Base-by-base conservation (phyloP, 768 basidiomycete species). In the Leccinellum albellum region DNA sequence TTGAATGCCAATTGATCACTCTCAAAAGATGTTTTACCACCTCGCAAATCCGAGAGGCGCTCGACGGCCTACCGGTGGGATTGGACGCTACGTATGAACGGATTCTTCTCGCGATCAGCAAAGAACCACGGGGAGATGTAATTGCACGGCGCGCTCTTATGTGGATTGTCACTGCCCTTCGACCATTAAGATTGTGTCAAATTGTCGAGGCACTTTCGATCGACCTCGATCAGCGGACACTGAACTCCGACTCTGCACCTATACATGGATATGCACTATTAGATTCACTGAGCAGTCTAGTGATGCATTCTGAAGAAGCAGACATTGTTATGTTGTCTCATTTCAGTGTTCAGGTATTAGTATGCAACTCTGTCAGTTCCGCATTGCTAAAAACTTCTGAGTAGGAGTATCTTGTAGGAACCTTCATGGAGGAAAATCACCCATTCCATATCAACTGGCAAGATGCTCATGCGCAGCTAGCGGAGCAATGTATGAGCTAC, bases 341-440 rank as follows among this genome's bases (percentile, higher is more conserved):
- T 45, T 45, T 45, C 21, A 45, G 44, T 21, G 44, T 45, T 0
- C 23, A 45, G 44, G 21, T 45, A 45, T 12, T 6, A 20, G 0
- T 20, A 20, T 1, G 4, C 1, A 3, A 3, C 4, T 10, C 4
- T 0, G 20, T 12, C 10, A 5, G 37, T 20, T 40, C 10, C 4
- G 1, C n/a, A 4, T 10, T 20, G n/a, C 37, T 40, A 40, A 40
- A 2, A 4, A n/a, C 0, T 5, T 10, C 4, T 20, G 17, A 10
- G 12, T 0, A 40, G 37, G 37, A 40, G 20, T 40, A 40, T 10
- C n/a, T 40, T 20, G n/a, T 20, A 0, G 37, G 37, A n/a, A 20
- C n/a, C 4, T 4, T 12, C 0, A 2, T 20, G 1, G 0, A 20
- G 2, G n/a, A 5, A 20, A 20, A 40, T 8, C 37, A 4, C 10